Percentiles rank a stretch among this genome's conserved stretches.
Evolutionary conservation across 371 early-diverging fungal genomes (phyloP).

Genomic region (Mortierella sp.): DNA sequence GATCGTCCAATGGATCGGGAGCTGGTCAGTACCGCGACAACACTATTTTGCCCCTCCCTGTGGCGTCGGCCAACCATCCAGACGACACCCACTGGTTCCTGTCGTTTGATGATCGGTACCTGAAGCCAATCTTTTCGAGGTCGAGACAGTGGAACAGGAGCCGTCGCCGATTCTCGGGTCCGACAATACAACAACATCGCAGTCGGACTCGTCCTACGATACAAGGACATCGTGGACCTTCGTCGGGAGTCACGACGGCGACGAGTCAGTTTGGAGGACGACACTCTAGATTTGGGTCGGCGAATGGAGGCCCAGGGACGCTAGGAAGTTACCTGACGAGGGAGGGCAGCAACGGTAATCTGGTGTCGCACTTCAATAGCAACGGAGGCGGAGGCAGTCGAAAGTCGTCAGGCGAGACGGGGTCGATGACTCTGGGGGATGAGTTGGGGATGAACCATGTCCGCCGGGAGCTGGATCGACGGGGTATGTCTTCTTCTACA

Average conservation of each 20-base stretch:
- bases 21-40: constrained; percentile 57
- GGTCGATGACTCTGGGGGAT: constrained; percentile 44
- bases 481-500: constrained; percentile 19
- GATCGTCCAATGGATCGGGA: constrained; percentile 48
- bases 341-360: constrained; percentile 41
- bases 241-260: constrained; percentile 50
- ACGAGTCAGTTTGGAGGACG: constrained; percentile 33
- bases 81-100: constrained; percentile 86
- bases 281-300: constrained; percentile 34
- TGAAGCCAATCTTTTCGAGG: constrained; percentile 80
- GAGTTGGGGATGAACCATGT: constrained; percentile 48
- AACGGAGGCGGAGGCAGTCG: constrained; percentile 15
- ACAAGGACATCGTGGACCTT: constrained; percentile 4
- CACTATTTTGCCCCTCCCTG: constrained; percentile 61
- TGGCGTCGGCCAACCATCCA: constrained; percentile 67
- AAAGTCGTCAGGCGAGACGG: constrained; percentile 30
- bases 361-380: constrained; percentile 12
- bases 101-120: constrained; percentile 83
- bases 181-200: constrained; percentile 40
- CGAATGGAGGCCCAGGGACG: constrained; percentile 26
- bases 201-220: constrained; percentile 12
- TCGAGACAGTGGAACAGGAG: constrained; percentile 53
- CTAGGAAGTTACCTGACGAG: constrained; percentile 31
- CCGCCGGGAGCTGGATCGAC: constrained; percentile 48
- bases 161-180: constrained; percentile 44